Percentiles rank a stretch among this genome's conserved stretches.
phyloP scores from a whole-genome alignment of 1,284 basidiomycete species.

The Phellinidium pouzarii region DNA sequence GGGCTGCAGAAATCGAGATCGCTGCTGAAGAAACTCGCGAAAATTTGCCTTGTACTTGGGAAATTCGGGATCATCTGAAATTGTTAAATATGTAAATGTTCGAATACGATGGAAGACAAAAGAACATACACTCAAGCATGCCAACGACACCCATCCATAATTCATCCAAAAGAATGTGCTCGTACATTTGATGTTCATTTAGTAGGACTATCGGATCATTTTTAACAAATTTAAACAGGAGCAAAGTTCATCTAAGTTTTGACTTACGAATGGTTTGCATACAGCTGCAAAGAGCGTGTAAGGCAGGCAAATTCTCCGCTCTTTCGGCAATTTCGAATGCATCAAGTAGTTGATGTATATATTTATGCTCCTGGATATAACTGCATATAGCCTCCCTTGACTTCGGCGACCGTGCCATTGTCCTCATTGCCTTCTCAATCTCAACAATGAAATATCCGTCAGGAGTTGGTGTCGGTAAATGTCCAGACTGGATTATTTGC shows the following conservation, averaged over 20 bases:
- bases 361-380: constrained; percentile 79
- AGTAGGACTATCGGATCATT: constrained; percentile 72
- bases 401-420: constrained; percentile 53
- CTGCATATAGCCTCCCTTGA: constrained; percentile 78
- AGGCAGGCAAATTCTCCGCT: constrained; percentile 79
- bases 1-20: constrained; percentile 81
- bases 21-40: constrained; percentile 82
- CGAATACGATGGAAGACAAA: constrained; percentile 17
- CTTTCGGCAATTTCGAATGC: constrained; percentile 89
- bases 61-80: constrained; percentile 91
- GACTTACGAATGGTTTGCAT: constrained; percentile 92
- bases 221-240: constrained; percentile 18
- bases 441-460: constrained; percentile 62
- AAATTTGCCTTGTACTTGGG: constrained; percentile 94
- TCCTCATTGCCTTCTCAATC: constrained; percentile 71
- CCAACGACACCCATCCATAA: constrained; percentile 90
- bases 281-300: constrained; percentile 86
- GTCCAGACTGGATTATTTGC: constrained; percentile 61
- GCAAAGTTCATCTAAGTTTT: constrained; percentile 1
- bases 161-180: constrained; percentile 92
- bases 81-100: neutral
- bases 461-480: constrained; percentile 58
- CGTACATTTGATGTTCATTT: constrained; percentile 93
- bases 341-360: constrained; percentile 81
- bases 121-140: constrained; percentile 88